Base-by-base conservation (phyloP, 495 filamentous ascomycete genomes). In the Neurospora tetrasperma region DNA sequence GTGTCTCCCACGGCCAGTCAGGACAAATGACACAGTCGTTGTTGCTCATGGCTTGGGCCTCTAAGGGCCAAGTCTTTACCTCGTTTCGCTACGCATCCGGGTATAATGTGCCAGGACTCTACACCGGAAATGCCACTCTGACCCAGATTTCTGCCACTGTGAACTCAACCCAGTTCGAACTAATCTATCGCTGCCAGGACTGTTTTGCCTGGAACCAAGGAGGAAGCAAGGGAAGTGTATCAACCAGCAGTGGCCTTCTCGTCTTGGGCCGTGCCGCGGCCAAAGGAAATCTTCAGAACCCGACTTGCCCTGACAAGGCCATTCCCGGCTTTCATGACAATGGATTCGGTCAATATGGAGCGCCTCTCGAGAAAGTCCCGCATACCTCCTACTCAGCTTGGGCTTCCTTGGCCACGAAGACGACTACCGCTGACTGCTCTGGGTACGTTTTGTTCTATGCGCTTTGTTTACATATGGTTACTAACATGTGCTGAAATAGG, bases 111-210 rank as follows among this genome's bases (percentile, higher is more conserved):
- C 90, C 90, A 0, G 81, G 80, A 5, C 68, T 87, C 41, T 92
- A 91, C 76, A 84, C 83, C 16, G 89, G 89, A 48, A 85, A 85
- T 73, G 89, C 88, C 20, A 86, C 84, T 38, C 72, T 88, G 23
- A 89, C 87, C 2, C 86, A 86, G 70, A 85, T 91, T 71, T 86
- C 84, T n/a, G 82, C 84, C n/a, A 84, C 77, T 69, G 79, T 89
- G 72, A 89, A 86, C 75, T 78, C 83, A 62, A 82, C 80, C 46
- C 74, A 83, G 75, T 92, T 86, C 77, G 85, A 85, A 70, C 77
- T 90, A 23, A 84, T 90, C 40, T 91, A 89, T 79, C 83, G 87
- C 31, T 92, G 90, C 82, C 80, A 88, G 76, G 83, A 86, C 78
- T 92, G 90, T 80, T 83, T 88, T 44, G 79, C 80, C 3, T 91